A percentile compares a stretch with the other conserved stretches of the same genome.
These are phyloP conservation scores for Aspergillus candidus DNA, from an alignment of 2,329 filamentous ascomycete genomes.

Conservation along the genomic window DNA sequence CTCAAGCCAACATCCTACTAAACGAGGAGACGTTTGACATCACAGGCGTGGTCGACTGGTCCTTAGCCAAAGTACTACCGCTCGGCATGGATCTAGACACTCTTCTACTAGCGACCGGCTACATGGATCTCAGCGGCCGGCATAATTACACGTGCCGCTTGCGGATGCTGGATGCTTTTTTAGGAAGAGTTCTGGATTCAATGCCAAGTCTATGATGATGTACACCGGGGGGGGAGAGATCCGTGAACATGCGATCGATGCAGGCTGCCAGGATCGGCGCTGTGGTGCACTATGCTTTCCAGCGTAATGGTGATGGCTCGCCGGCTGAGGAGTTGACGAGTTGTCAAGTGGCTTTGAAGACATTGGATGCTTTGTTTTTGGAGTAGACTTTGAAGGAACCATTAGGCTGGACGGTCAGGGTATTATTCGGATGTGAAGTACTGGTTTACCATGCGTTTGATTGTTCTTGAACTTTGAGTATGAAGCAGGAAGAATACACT, in stretches of 20 bases:
- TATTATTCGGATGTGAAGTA: too few species aligned
- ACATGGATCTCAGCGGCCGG: constrained; percentile 5
- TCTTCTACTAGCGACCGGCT: constrained; percentile 7
- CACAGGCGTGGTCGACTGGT: constrained; percentile 10
- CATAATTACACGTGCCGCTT: constrained; percentile 1
- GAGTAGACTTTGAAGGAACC: too few species aligned
- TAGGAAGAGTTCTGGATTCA: constrained; percentile 1
- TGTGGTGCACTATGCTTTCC: constrained; percentile 1
- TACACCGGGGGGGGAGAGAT: constrained; percentile 1
- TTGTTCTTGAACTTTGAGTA: too few species aligned
- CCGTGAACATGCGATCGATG: background rate
- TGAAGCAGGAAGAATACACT: too few species aligned
- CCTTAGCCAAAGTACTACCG: constrained; percentile 3
- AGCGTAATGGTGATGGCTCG: constrained; percentile 1
- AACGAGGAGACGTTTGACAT: constrained; percentile 5
- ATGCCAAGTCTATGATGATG: background rate
- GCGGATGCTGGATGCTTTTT: constrained; percentile 1
- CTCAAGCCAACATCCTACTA: constrained; percentile 6
- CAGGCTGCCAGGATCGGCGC: background rate
- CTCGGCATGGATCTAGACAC: constrained; percentile 9
- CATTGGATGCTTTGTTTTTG: constrained; percentile 1
- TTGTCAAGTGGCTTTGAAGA: constrained; percentile 2
- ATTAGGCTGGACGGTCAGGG: too few species aligned
- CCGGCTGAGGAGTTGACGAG: background rate
- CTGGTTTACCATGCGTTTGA: too few species aligned